Evolutionary conservation across 1,284 basidiomycete species (phyloP).

Genomic region (Exobasidium rhododendri): DNA sequence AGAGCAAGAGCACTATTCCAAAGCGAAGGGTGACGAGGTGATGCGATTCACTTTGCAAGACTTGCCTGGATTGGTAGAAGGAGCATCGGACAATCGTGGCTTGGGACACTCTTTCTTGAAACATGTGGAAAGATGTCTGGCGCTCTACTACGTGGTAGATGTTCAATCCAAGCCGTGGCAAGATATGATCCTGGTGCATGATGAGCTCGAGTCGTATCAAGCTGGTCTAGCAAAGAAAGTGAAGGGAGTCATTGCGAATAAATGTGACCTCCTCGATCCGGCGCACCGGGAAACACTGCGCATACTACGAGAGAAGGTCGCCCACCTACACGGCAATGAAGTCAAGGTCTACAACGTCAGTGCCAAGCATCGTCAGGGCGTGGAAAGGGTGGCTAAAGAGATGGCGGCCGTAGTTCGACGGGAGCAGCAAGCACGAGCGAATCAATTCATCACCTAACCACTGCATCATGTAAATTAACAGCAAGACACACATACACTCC

Average conservation of each 20-base stretch:
- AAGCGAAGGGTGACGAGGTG: constrained; percentile 4
- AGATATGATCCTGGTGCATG: constrained; percentile 68
- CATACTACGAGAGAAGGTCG: not conserved
- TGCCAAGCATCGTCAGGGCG: constrained; percentile 14
- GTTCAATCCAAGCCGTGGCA: constrained; percentile 66
- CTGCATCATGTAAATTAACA: not conserved
- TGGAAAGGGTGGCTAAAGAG: constrained; percentile 7
- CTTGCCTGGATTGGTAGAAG: constrained; percentile 85
- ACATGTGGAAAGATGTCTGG: constrained; percentile 85
- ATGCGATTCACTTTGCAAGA: constrained; percentile 88
- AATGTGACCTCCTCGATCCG: constrained; percentile 15
- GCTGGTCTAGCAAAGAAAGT: constrained; percentile 67
- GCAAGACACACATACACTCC: not conserved
- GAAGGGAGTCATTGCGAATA: constrained; percentile 62
- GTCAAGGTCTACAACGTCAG: not conserved
- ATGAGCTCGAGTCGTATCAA: constrained; percentile 80
- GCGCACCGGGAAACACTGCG: not conserved
- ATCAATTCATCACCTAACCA: too few relatives aligned
- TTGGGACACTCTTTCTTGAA: constrained; percentile 91
- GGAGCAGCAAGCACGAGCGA: not conserved
- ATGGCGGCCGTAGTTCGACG: constrained; percentile 1
- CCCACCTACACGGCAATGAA: not conserved
- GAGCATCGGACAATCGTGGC: constrained; percentile 82
- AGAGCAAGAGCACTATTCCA: not conserved
- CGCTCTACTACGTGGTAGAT: constrained; percentile 89